Base-by-base conservation (phyloP, 2,329 filamentous ascomycete genomes). In the Claviceps capensis region DNA sequence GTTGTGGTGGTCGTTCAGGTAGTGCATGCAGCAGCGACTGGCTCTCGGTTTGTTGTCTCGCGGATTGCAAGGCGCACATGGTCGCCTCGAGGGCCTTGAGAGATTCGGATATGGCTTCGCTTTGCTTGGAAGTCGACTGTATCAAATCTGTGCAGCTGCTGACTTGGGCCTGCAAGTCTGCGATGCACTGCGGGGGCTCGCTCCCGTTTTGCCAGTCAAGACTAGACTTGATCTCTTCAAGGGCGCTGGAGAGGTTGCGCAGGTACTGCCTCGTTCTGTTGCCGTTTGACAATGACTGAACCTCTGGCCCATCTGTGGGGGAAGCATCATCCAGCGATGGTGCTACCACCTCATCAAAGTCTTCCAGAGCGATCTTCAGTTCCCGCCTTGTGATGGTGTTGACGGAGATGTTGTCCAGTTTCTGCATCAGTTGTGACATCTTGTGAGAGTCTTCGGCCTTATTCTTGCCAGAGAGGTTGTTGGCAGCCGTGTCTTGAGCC, bases 91-190 rank as follows among this genome's bases (percentile, higher is more conserved):
- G 23, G 1, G 48, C n/a, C 26, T 50, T 49, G 1, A 57, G 16
- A 11, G 41, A 38, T 5, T 46, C 38, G 2, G 37, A 38, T 9
- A 50, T 41, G n/a, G 41, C 34, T 16, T n/a, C 37, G 5, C 14
- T 49, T 19, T 49, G 34, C n/a, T 52, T 44, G 14, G 46, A 51
- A n/a, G 52, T 48, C n/a, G 40, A 9, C 11, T 51, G n/a, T 16
- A 42, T 50, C 3, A n/a, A 38, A 14, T 46, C 23, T 5, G n/a
- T 40, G 37, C 50, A 52, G 7, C 22, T 41, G 43, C 42, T 43
- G 16, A 54, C 17, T 14, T 46, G 7, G 1, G 11, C 16, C 23
- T 45, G 53, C 23, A 48, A 36, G 14, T 36, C 9, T n/a, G 16
- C n/a, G 23, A 52, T 47, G 11, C n/a, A 37, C 7, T 8, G n/a